Base-by-base conservation (phyloP, 768 basidiomycete genomes). In the Tulasnella sp. region DNA sequence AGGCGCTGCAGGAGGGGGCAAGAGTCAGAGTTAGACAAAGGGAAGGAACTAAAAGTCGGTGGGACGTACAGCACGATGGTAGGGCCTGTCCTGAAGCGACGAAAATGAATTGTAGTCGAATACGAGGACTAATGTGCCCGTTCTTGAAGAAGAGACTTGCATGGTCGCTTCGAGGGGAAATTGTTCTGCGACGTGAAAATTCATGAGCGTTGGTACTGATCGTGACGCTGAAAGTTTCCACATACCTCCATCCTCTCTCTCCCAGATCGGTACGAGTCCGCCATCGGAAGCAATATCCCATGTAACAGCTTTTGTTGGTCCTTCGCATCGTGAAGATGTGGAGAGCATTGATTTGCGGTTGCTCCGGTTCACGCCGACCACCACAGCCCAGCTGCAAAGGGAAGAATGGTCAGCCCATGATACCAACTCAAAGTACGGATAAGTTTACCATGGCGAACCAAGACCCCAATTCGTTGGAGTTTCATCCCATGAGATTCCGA, bases 311-410 rank as follows among this genome's bases (percentile, higher is more conserved):
- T 68, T 68, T 34, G 62, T 68, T 68, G 62, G 62, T 36, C 62
- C 62, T 68, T 68, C 62, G 18, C 62, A 68, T 68, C 62, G 62
- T 19, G 62, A 68, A 27, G 62, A 68, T 7, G 62, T 68, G 31
- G 62, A 68, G 34, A 68, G n/a, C 62, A 68, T 68, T 14, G 62
- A 68, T 68, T 68, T 68, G 62, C 62, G 62, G 62, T 68, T 68
- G 62, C 31, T 68, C 62, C 62, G n/a, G 34, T 31, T 68, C 62
- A 68, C 62, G 62, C 62, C 62, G 12, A 68, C 62, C 19, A 68
- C 62, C 31, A 68, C 62, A 12, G 62, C 62, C 62, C 62, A 68
- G 12, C 62, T 68, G 31, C 62, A 16, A 68, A 0, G 27, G 5
- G 10, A 24, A 21, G 52, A 52, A 52, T 1, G 24, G 10, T 44